Evolutionary conservation across 192 early-diverging fungal genomes (phyloP).

Genomic region (Coemansia guatemalensis): DNA sequence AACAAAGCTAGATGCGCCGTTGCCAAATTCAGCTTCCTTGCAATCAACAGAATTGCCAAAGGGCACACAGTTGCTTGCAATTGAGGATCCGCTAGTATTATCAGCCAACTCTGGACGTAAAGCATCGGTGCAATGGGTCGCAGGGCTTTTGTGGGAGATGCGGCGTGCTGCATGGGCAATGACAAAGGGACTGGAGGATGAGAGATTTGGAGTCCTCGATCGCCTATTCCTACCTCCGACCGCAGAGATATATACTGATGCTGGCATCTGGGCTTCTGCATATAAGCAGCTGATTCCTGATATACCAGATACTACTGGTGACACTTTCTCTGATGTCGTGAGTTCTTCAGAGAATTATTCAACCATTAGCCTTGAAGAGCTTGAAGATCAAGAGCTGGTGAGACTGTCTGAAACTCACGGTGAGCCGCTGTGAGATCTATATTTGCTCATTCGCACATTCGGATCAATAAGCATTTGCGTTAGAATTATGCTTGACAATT

Average conservation of each 20-base stretch:
- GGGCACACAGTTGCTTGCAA: conserved; percentile 20
- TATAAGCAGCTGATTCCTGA: conserved; percentile 10
- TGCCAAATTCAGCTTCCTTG: not conserved
- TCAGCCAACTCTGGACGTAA: conserved; percentile 32
- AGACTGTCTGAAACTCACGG: not conserved
- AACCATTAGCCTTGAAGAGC: conserved; percentile 4
- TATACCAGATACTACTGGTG: not conserved
- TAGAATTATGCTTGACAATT: no score
- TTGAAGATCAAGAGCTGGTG: not conserved
- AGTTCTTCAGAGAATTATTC: not conserved
- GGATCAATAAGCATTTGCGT: no score
- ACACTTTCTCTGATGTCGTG: conserved; percentile 1
- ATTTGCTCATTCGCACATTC: not conserved
- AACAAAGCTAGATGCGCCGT: conserved; percentile 11
- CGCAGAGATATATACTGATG: conserved; percentile 8
- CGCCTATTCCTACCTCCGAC: conserved; percentile 25
- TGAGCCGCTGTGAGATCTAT: not conserved
- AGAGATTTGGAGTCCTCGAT: conserved; percentile 1
- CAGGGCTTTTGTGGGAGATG: conserved; percentile 50
- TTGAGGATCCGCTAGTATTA: conserved; percentile 43
- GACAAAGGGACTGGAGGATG: not conserved
- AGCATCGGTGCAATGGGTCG: conserved; percentile 41
- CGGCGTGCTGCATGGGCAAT: conserved; percentile 36
- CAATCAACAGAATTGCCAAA: conserved; percentile 17
- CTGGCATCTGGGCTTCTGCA: conserved; percentile 23